Percentiles rank a stretch among this genome's conserved stretches.
phyloP scores from a whole-genome alignment of 1,139 yeast genomes.

The Blastobotrys petasosporus region DNA sequence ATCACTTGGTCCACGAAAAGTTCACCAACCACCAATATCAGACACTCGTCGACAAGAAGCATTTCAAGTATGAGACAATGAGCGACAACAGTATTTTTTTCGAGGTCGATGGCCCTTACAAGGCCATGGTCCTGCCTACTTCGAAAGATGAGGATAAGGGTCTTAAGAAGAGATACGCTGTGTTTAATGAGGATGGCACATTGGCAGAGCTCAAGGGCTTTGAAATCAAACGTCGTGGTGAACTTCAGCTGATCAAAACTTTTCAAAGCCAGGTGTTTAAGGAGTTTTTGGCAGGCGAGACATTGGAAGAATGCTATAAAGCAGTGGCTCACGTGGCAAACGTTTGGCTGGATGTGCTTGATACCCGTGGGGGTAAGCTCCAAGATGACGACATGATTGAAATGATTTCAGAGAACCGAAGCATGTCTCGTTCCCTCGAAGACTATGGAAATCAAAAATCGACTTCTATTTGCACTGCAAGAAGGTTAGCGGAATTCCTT shows the following conservation, averaged over 20 bases:
- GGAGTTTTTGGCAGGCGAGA: constrained; percentile 76
- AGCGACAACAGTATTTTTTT: constrained; percentile 94
- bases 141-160: constrained; percentile 98
- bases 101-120: constrained; percentile 98
- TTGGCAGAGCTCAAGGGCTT: constrained; percentile 95
- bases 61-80: constrained; percentile 62
- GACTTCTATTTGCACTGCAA: constrained; percentile 93
- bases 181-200: constrained; percentile 89
- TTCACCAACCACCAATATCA: constrained; percentile 96
- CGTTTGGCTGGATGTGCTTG: constrained; percentile 92
- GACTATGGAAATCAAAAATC: constrained; percentile 92
- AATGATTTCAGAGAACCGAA: constrained; percentile 91
- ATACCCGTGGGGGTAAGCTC: constrained; percentile 76
- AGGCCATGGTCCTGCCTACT: constrained; percentile 95
- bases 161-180: constrained; percentile 93
- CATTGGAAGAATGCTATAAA: constrained; percentile 72
- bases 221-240: constrained; percentile 96
- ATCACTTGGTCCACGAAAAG: constrained; percentile 81
- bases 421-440: constrained; percentile 86
- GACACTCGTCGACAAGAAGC: constrained; percentile 64
- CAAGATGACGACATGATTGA: constrained; percentile 94
- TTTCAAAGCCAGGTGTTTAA: constrained; percentile 94
- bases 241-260: constrained; percentile 83
- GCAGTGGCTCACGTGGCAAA: constrained; percentile 93
- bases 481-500: constrained; percentile 84